Conservation (phyloP, 225 moss, liverwort and hornwort genomes). For the Anthoceros angustus region DNA sequence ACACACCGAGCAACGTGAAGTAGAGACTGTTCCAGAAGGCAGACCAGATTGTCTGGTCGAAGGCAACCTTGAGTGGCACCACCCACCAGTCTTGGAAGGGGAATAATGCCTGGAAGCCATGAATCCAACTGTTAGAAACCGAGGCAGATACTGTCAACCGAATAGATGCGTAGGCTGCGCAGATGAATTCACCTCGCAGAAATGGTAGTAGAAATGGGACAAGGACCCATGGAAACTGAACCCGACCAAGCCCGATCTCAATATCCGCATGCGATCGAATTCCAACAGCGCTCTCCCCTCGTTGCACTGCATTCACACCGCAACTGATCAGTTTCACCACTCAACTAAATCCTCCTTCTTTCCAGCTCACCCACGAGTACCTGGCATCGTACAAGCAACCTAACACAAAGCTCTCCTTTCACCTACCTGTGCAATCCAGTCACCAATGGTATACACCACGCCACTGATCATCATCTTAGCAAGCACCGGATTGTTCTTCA, state of each 20-base stretch:
- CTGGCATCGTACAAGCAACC: neutral
- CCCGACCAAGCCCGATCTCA: constrained; percentile 81
- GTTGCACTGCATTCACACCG: constrained; percentile 30
- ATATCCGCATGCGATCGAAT: constrained; percentile 52
- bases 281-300: constrained; percentile 70
- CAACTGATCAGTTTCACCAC: neutral
- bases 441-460: constrained; percentile 69
- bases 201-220: constrained; percentile 84
- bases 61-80: constrained; percentile 6
- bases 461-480: constrained; percentile 99
- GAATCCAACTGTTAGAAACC: neutral
- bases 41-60: constrained; percentile 9
- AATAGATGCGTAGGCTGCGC: neutral
- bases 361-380: neutral
- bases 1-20: neutral
- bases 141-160: neutral
- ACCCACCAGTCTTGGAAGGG: constrained; percentile 7
- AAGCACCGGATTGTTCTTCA: constrained; percentile 59
- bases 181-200: constrained; percentile 45
- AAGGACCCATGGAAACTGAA: constrained; percentile 85
- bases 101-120: neutral
- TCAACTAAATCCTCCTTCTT: neutral
- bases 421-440: constrained; percentile 81
- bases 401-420: neutral
- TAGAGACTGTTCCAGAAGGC: constrained; percentile 9